Evolutionary conservation across 202 grass and related monocot genomes (phyloP).

Genomic region (Panicum hallii): DNA sequence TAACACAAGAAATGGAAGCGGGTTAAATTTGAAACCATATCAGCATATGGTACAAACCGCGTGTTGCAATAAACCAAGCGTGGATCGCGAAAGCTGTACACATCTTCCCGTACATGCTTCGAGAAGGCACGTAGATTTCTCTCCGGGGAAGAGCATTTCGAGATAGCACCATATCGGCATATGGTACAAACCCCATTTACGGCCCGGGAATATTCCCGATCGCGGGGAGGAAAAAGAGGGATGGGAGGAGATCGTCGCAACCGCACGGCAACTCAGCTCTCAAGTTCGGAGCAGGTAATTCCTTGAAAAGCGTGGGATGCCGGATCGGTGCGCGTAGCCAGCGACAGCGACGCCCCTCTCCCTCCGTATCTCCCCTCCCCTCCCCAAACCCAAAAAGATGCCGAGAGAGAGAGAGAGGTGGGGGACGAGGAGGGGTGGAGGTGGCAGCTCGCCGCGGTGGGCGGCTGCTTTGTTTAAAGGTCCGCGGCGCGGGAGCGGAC

Average conservation of each 20-base stretch:
- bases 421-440: no score
- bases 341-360: background rate
- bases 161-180: background rate
- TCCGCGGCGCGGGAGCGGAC: conserved; percentile 20
- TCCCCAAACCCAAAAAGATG: background rate
- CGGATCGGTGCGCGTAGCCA: conserved; percentile 14
- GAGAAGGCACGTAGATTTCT: background rate
- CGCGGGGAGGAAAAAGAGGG: background rate
- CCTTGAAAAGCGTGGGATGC: background rate
- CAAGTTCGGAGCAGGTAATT: background rate
- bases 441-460: background rate
- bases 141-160: background rate
- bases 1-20: background rate
- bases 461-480: background rate
- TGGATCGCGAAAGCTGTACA: background rate
- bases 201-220: conserved; percentile 13
- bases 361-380: background rate
- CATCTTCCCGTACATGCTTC: background rate
- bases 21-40: no score
- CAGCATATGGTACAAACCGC: no score
- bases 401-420: no score
- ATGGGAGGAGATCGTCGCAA: conserved; percentile 3
- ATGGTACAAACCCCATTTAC: background rate
- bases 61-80: no score
- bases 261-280: background rate